Conservation (phyloP, 1,284 basidiomycete genomes). For the Athelia sp. region DNA sequence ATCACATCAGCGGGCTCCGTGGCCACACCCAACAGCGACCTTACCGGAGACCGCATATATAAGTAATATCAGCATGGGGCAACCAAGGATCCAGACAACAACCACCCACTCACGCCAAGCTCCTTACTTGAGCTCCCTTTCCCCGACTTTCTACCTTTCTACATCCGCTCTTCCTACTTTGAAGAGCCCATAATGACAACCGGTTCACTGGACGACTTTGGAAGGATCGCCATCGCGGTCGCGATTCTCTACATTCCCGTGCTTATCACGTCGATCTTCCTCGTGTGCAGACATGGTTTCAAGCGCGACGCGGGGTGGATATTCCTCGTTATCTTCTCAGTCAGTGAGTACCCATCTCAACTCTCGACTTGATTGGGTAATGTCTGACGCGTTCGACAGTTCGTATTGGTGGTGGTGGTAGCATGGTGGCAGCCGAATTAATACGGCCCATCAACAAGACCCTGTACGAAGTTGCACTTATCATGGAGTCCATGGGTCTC, state of each 20-base stretch:
- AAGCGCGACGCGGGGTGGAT: conserved; percentile 56
- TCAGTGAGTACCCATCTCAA: conserved; percentile 27
- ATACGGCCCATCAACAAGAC: conserved; percentile 29
- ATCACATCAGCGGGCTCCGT: too few relatives aligned
- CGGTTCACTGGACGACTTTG: conserved; percentile 15
- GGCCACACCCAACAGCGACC: too few relatives aligned
- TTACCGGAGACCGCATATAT: too few relatives aligned
- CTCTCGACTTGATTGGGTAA: background rate
- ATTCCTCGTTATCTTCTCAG: conserved; percentile 48
- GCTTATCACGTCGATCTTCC: conserved; percentile 34
- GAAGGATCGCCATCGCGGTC: conserved; percentile 50
- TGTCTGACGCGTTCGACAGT: conserved; percentile 29
- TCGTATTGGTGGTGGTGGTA: conserved; percentile 50
- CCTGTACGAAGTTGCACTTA: conserved; percentile 44
- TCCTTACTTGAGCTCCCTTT: too few relatives aligned
- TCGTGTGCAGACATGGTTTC: conserved; percentile 48
- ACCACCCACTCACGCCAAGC: too few relatives aligned
- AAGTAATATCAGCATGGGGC: too few relatives aligned
- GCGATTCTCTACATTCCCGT: conserved; percentile 53
- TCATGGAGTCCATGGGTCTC: conserved; percentile 50
- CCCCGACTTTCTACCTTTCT: too few relatives aligned
- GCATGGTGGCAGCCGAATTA: conserved; percentile 48
- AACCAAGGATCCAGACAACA: too few relatives aligned
- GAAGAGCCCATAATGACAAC: too few relatives aligned
- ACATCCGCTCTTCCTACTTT: too few relatives aligned